Evolutionary conservation across 1,284 basidiomycete species (phyloP).

Genomic region (Puccinia hordei): DNA sequence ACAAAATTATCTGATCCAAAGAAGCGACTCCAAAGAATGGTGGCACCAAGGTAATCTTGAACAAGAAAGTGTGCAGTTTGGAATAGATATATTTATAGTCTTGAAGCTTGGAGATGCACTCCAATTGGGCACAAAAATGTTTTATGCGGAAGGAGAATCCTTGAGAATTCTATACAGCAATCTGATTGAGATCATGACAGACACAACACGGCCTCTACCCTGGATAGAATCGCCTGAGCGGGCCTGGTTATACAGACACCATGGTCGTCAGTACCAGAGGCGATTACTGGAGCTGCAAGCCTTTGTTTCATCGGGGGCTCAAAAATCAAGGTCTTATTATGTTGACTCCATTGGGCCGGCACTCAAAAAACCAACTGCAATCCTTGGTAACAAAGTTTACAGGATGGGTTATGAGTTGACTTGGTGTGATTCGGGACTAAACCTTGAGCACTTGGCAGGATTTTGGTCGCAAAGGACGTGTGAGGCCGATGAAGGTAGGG

Average conservation of each 20-base stretch:
- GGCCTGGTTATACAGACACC: constrained; percentile 7
- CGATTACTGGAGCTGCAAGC: background rate
- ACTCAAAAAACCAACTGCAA: background rate
- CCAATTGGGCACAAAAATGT: background rate
- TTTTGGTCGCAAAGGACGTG: background rate
- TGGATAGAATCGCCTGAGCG: constrained; percentile 22
- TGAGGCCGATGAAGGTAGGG: background rate
- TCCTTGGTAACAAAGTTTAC: background rate
- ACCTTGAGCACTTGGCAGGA: background rate
- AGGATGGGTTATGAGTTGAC: constrained; percentile 5
- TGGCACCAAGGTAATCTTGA: background rate
- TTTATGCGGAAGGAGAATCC: no score
- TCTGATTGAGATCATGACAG: background rate
- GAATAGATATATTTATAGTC: background rate
- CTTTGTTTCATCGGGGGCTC: background rate
- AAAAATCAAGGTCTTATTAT: background rate
- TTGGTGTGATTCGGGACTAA: constrained; percentile 3
- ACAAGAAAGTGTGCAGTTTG: background rate
- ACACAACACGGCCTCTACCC: background rate
- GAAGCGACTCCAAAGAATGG: background rate
- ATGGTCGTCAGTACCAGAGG: background rate
- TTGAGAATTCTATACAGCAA: background rate
- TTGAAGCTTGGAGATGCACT: constrained; percentile 15
- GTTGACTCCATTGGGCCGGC: background rate
- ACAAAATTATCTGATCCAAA: background rate